Base-by-base conservation (phyloP, 2,329 filamentous ascomycete species). In the Pseudohalonectria lignicola region DNA sequence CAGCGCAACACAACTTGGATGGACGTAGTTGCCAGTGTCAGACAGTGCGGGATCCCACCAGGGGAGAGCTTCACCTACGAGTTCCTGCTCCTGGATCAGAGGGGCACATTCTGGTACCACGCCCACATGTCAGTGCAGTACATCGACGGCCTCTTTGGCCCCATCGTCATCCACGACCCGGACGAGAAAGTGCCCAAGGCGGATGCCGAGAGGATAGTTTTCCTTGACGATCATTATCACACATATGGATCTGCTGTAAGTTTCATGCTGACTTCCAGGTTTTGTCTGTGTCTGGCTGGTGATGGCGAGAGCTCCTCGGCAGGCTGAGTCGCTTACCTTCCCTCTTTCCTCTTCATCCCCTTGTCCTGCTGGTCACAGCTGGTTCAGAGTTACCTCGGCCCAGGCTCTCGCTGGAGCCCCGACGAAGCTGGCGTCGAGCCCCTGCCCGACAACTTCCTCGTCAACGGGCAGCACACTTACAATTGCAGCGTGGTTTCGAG, bases 11-110 rank as follows among this genome's bases (percentile, higher is more conserved):
- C 73, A 0, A 76, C 67, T 16, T 67, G 73, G 44, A 80, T 82
- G 74, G 80, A 85, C 47, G 80, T 80, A 3, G 69, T 78, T 2
- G 59, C 66, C 0, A 72, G 70, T 28, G 67, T 82, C 8, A 74
- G 68, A 1, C 79, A 80, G 47, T 79, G 74, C 45, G 62, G 63
- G 1, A 74, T 82, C 15, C 63, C 69, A 2, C 66, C 76, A 0
- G 75, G 73, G 0, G 53, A 56, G 8, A 67, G 57, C 2, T 74
- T 77, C 41, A 73, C 66, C 3, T 82, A 82, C 50, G 71, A 76
- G 39, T 81, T 81, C 50, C 69, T 62, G 0, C 64, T 74, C 6
- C 39, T 39, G 4, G 51, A 45, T 8, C 57, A 62, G 37, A 46
- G 57, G 26, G 60, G 60, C 12, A 69, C 53, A 4, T 56, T 66